phyloP scores from a whole-genome alignment of 371 early-diverging fungal genomes.

The Racocetra persica region DNA sequence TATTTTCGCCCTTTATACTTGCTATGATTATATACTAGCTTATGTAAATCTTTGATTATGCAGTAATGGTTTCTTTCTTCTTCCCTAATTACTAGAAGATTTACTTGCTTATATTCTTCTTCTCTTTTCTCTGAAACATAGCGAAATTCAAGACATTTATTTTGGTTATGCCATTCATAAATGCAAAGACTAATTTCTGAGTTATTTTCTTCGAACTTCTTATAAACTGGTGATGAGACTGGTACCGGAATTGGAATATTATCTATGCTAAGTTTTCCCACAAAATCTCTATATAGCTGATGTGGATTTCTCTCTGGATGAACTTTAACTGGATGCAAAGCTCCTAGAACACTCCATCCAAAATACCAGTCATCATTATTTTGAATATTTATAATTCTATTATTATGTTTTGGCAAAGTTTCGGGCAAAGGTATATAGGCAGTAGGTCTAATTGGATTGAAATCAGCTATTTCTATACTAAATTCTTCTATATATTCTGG shows the following conservation, averaged over 20 bases:
- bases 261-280: constrained; percentile 15
- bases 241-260: constrained; percentile 29
- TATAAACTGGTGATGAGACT: constrained; percentile 30
- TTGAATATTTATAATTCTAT: constrained; percentile 39
- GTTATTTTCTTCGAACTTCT: constrained; percentile 35
- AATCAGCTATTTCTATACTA: constrained; percentile 37
- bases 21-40: not conserved
- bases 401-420: constrained; percentile 37
- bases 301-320: constrained; percentile 39
- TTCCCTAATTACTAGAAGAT: constrained; percentile 37
- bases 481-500: constrained; percentile 35
- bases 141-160: constrained; percentile 28
- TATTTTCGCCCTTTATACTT: constrained; percentile 18
- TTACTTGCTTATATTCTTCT: constrained; percentile 30
- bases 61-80: constrained; percentile 7
- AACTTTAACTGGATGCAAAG: constrained; percentile 25
- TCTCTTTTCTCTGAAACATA: constrained; percentile 34
- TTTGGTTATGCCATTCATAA: constrained; percentile 30
- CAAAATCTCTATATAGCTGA: constrained; percentile 7
- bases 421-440: constrained; percentile 11
- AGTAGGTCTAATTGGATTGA: constrained; percentile 20
- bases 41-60: constrained; percentile 30
- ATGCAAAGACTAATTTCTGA: constrained; percentile 32
- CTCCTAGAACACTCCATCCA: constrained; percentile 12
- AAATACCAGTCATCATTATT: constrained; percentile 41